Base-by-base conservation (phyloP, 495 filamentous ascomycete genomes). In the Penicillium parvum region DNA sequence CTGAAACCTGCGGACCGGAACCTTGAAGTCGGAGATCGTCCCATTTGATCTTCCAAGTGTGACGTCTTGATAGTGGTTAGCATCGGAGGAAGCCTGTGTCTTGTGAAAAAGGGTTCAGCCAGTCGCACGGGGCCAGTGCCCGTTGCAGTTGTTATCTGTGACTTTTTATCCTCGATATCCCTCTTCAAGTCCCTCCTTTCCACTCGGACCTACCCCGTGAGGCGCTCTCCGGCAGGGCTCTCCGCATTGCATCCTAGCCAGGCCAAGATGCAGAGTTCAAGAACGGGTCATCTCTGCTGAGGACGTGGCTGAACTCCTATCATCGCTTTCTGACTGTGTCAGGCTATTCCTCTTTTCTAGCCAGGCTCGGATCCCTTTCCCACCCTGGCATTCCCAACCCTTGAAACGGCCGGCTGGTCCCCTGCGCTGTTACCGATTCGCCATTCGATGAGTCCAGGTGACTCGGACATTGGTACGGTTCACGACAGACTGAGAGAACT, bases 241-340 rank as follows among this genome's bases (percentile, higher is more conserved):
- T 69, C 60, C 66, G 63, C 63, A 65, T 68, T 61, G 57, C 60
- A 68, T 62, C 55, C 53, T 45, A 71, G 55, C 55, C 63, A 66
- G 59, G 64, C 60, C 70, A 73, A 72, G 61, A 73, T 73, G 70
- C 70, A 71, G 61, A 72, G 60, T 71, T 66, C 65, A 68, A 70
- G 58, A 61, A 57, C 68, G 41, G 58, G 60, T 51, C 49, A 58
- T 59, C 53, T 63, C 61, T 65, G 62, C 60, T 69, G 66, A 70
- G 65, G 62, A 69, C 65, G 68, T 70, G 68, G 65, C 64, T 66
- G 60, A 63, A 64, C 47, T 55, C 32, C 32, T 6, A 52, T 46
- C 35, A 64, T 63, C 48, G 50, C 37, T 53, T 50, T 52, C 45
- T 52, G 47, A 53, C 53, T 51, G 57, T 61, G 61, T 61, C 63